Conservation (phyloP, 164 flowering plant genomes). For the Paratinospora sagittata region DNA sequence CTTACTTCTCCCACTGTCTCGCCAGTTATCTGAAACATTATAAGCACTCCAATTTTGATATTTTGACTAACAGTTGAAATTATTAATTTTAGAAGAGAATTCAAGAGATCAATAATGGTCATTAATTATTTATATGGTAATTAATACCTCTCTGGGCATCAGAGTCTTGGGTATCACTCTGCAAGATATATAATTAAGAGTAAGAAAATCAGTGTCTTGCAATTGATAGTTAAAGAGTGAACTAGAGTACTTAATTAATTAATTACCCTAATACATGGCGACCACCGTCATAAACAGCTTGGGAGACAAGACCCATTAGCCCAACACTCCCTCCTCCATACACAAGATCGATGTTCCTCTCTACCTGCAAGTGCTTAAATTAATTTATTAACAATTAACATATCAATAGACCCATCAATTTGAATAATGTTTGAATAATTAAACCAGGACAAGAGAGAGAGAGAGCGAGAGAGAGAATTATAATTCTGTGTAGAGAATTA, state of each 20-base stretch:
- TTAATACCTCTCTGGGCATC: slow-evolving; percentile 65
- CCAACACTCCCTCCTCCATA: slow-evolving; percentile 81
- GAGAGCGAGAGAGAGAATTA: no score
- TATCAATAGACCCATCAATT: background rate
- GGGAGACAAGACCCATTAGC: slow-evolving; percentile 76
- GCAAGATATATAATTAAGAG: slow-evolving; percentile 14
- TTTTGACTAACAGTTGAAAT: no score
- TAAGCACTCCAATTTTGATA: background rate
- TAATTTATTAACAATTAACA: no score
- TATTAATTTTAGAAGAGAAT: no score
- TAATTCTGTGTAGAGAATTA: no score
- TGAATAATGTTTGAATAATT: background rate
- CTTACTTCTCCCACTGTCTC: slow-evolving; percentile 72
- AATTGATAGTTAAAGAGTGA: background rate
- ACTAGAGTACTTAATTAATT: background rate
- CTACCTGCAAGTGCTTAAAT: slow-evolving; percentile 21
- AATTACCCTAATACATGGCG: slow-evolving; percentile 70
- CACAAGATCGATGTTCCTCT: slow-evolving; percentile 48
- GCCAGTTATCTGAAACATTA: slow-evolving; percentile 48
- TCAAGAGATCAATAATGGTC: no score
- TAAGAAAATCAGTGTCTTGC: background rate
- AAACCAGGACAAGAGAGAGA: no score
- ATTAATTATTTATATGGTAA: no score
- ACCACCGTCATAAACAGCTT: slow-evolving; percentile 77
- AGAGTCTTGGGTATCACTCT: slow-evolving; percentile 74